phyloP scores from a whole-genome alignment of 2,329 filamentous ascomycete species.

The Seiridium cupressi region DNA sequence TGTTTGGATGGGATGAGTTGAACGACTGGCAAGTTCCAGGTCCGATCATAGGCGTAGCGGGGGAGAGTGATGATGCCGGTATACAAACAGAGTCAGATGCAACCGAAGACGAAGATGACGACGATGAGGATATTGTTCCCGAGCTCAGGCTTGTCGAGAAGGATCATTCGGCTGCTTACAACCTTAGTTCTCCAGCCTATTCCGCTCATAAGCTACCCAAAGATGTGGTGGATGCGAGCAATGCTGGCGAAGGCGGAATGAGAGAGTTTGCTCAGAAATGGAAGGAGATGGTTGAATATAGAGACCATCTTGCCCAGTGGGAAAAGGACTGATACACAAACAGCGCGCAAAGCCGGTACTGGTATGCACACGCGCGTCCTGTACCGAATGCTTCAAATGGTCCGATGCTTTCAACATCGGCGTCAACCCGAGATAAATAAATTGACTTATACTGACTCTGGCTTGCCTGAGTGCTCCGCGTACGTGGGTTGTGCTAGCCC shows the following conservation, averaged over 20 bases:
- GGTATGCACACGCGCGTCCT: no score
- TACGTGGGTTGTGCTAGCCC: no score
- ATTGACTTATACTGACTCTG: no score
- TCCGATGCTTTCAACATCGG: no score
- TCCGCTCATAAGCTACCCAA: constrained; percentile 94
- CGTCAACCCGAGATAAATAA: no score
- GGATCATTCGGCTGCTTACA: constrained; percentile 85
- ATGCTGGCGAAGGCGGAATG: constrained; percentile 71
- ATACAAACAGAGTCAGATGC: constrained; percentile 33
- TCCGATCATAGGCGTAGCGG: constrained; percentile 51
- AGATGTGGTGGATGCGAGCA: constrained; percentile 77
- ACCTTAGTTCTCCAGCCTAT: constrained; percentile 82
- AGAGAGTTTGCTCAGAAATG: constrained; percentile 77
- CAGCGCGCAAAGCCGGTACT: no score
- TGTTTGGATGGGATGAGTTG: constrained; percentile 90
- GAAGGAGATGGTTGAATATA: constrained; percentile 52
- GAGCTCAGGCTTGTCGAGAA: constrained; percentile 81
- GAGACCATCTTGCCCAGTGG: constrained; percentile 25
- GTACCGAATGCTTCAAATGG: no score
- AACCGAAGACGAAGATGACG: constrained; percentile 36
- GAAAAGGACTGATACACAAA: constrained; percentile 16
- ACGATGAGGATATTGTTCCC: constrained; percentile 60
- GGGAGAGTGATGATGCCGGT: constrained; percentile 34
- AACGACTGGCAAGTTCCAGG: constrained; percentile 65
- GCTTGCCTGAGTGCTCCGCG: no score